Evolutionary conservation across 2,329 filamentous ascomycete species (phyloP), one percentile per base, ranked within the genome.

Genomic region (Colletotrichum cuscutae): DNA sequence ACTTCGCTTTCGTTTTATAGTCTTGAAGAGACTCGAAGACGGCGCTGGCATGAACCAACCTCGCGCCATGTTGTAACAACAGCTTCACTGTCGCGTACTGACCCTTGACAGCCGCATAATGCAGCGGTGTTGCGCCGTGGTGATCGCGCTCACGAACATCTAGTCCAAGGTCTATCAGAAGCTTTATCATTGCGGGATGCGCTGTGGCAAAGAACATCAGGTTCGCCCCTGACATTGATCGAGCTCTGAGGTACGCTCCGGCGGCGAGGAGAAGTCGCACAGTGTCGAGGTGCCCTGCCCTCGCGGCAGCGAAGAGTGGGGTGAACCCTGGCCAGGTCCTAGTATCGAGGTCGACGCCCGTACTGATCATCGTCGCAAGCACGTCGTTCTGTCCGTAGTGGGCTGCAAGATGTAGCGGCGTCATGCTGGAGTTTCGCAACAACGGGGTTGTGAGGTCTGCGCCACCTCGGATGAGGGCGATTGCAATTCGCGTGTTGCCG

Each of bases 371-470:
- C 32, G 77, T 68, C 35, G 76, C 73, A 7, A 78, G 71, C 37
- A 77, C 75, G 3, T 74, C 75, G 26, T 78, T 75, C 12, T 77
- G 72, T n/a, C 79, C 80, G 28, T 76, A 68, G 30, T 75, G 72
- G 19, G 77, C 77, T 13, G 80, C 80, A 24, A 77, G 74, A 60
- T 80, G 80, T 6, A 81, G 53, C 4, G 80, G 77, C n/a, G 78
- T 81, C 67, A 73, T 75, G 32, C 75, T 74, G 32, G 76, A 70
- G 56, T 77, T 75, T 53, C 69, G 69, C 26, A 71, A 68, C 42
- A 77, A 54, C 3, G 72, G 75, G 15, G 70, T 64, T 11, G 68
- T 73, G 8, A 75, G 56, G 30, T 77, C 74, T 19, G 76, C 76
- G 5, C 76, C 74, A 9, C 70, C 65, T 32, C 67, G 65, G 46